phyloP scores from a whole-genome alignment of 768 basidiomycete species.

The Russula brevipes region DNA sequence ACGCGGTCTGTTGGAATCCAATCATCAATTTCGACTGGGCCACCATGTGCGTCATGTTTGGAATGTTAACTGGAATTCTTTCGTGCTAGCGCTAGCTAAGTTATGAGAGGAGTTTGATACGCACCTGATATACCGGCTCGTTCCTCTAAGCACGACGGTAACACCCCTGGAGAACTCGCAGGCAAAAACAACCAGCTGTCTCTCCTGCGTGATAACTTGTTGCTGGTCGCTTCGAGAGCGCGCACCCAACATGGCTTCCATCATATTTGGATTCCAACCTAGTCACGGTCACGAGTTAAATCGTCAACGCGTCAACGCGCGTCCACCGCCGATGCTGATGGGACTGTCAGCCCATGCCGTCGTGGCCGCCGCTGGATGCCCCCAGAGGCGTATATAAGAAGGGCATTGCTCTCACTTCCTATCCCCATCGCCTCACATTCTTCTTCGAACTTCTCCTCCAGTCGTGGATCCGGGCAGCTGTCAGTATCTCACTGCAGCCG shows the following conservation, averaged over 20 bases:
- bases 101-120: not conserved
- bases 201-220: no score
- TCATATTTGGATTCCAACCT: not conserved
- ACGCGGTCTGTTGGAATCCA: not conserved
- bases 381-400: not conserved
- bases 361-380: no score
- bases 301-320: no score
- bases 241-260: not conserved
- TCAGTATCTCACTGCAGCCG: no score
- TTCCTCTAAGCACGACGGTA: no score
- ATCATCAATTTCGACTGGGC: not conserved
- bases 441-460: no score
- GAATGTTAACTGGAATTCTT: not conserved
- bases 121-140: no score
- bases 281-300: no score
- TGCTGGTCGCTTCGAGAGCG: no score
- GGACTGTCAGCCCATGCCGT: not conserved
- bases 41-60: not conserved
- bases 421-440: not conserved
- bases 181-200: no score
- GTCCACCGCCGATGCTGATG: not conserved
- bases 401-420: not conserved
- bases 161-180: no score
- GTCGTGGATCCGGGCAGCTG: no score
- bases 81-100: not conserved